phyloP scores from a whole-genome alignment of 192 early-diverging fungal genomes.

The Coemansia sp. region DNA sequence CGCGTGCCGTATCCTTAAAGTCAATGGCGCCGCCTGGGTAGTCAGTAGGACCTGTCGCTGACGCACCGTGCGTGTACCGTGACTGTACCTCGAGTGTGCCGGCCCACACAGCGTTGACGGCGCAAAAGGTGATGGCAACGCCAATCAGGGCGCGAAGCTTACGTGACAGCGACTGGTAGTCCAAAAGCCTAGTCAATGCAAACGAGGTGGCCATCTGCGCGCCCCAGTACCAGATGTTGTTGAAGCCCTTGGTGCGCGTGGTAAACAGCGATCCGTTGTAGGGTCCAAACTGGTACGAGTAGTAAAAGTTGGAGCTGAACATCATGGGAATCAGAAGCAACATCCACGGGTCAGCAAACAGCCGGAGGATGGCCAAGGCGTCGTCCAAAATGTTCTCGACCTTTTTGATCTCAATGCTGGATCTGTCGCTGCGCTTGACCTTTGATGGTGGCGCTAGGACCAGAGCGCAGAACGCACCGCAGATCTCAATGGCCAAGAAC shows the following conservation, averaged over 20 bases:
- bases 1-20: constrained; percentile 38
- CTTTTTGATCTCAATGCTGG: no score
- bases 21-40: constrained; percentile 45
- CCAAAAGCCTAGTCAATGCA: constrained; percentile 60
- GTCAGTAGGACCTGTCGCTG: not conserved
- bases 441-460: no score
- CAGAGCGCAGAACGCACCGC: no score
- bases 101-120: constrained; percentile 55
- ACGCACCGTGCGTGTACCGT: constrained; percentile 41
- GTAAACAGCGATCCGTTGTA: constrained; percentile 66
- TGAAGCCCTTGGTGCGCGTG: constrained; percentile 63
- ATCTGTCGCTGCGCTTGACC: no score
- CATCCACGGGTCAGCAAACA: constrained; percentile 68
- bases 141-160: constrained; percentile 58
- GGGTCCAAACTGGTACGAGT: constrained; percentile 67
- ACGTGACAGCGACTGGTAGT: constrained; percentile 54
- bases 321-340: constrained; percentile 65
- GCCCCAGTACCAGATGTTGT: constrained; percentile 70
- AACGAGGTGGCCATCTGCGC: constrained; percentile 66
- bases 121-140: constrained; percentile 34
- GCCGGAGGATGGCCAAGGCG: no score
- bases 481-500: no score
- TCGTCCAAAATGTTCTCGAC: no score
- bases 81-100: constrained; percentile 59
- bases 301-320: constrained; percentile 73